Evolutionary conservation across 2,329 filamentous ascomycete genomes (phyloP).

Genomic region (Diaporthe eres): DNA sequence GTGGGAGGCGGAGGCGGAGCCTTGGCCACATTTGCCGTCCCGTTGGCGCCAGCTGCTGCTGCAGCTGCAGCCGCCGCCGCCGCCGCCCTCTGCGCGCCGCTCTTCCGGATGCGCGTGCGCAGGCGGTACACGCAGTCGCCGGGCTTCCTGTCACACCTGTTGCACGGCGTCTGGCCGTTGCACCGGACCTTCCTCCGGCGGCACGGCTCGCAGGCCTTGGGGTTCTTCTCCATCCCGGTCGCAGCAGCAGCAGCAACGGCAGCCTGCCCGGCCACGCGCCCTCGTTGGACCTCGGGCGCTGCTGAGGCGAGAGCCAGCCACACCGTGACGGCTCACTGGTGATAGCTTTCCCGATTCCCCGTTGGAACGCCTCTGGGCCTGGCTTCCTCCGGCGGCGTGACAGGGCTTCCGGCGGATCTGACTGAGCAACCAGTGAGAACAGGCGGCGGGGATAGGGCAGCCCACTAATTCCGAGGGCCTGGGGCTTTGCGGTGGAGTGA

Average conservation of each 20-base stretch:
- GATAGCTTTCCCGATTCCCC: neutral
- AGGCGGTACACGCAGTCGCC: constrained; percentile 42
- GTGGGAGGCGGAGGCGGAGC: neutral
- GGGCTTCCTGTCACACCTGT: constrained; percentile 40
- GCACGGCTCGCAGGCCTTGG: constrained; percentile 42
- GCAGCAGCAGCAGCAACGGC: neutral
- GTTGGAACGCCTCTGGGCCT: neutral
- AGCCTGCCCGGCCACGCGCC: neutral
- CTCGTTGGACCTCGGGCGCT: neutral
- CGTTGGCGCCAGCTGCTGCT: neutral
- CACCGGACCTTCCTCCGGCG: constrained; percentile 42
- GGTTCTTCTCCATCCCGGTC: constrained; percentile 41
- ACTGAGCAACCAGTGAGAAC: neutral
- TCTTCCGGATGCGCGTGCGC: constrained; percentile 42
- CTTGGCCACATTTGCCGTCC: neutral
- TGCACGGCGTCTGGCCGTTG: constrained; percentile 41
- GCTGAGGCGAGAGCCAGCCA: constrained; percentile 8
- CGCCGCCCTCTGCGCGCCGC: constrained; percentile 24
- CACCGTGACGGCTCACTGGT: neutral
- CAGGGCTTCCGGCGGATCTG: neutral
- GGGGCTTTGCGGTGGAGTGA: constrained; percentile 7
- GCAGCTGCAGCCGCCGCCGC: constrained; percentile 8
- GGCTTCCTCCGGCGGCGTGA: neutral
- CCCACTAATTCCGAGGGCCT: constrained; percentile 17
- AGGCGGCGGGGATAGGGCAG: neutral